Evolutionary conservation across 1,139 yeast genomes (phyloP), one percentile per base, ranked within the genome.

Genomic region (Kurtzmaniella natalensis): DNA sequence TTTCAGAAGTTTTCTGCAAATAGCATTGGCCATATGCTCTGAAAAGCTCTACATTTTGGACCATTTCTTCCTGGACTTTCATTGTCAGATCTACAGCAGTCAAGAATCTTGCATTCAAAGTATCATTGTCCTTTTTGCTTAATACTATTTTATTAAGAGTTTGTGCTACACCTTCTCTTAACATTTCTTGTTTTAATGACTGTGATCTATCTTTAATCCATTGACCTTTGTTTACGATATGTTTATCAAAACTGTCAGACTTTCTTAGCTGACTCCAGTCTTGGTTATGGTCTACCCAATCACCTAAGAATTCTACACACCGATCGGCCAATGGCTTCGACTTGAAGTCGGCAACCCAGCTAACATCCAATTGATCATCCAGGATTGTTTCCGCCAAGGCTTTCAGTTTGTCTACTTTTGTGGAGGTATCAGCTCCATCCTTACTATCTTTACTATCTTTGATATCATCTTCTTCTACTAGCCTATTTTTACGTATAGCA

Each of bases 21-120:
- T 61, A 69, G 39, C 73, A 69, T 36, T 60, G 56, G 3, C 66
- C 66, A 37, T 51, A 68, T 2, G 64, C 36, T 28, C 75, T 37
- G 37, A 63, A 31, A 3, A 65, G 20, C 0, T 65, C 51, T 18
- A 52, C 45, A 2, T 59, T 43, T 42, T 69, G 74, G 1, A 68
- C 70, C 70, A 69, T 64, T 14, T 45, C 40, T 18, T 52, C 56
- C 21, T 59, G 61, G 1, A 51, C 45, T 1, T 32, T 22, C 14
- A 37, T 28, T 3, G 61, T 51, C 5, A 40, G 41, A 7, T 31
- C 25, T 6, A 60, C 41, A 8, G 40, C 38, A 9, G 38, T 28
- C n/a, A 40, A 32, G 39, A 43, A 62, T 28, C 41, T 28, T 1
- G 36, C 36, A 16, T 54, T 45, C 11, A 59, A 50, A 3, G 52